phyloP scores from a whole-genome alignment of 2,329 filamentous ascomycete genomes.

The Pestalotiopsis sp. region DNA sequence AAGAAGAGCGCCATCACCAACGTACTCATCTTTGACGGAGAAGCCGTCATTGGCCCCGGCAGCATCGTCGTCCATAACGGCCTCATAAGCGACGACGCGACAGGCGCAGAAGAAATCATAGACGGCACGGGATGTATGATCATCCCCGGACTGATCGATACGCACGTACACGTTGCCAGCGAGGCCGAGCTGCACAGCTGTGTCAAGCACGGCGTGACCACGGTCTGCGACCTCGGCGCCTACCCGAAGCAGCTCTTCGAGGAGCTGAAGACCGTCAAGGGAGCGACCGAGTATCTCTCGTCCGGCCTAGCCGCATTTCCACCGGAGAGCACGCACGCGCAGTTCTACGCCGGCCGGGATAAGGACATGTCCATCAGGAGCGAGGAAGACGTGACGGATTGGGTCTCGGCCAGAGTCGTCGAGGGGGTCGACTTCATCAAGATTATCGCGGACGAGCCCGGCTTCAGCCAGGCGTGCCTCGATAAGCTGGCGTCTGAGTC shows the following conservation, averaged over 20 bases:
- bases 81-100: constrained; percentile 16
- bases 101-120: constrained; percentile 12
- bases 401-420: constrained; percentile 18
- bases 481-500: constrained; percentile 23
- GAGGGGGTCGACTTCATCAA: constrained; percentile 31
- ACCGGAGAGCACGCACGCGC: constrained; percentile 19
- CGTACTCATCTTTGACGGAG: constrained; percentile 25
- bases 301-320: constrained; percentile 20
- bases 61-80: constrained; percentile 22
- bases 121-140: constrained; percentile 24
- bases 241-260: constrained; percentile 16
- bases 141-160: constrained; percentile 26
- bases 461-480: constrained; percentile 24
- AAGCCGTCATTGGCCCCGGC: constrained; percentile 19
- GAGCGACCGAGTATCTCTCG: constrained; percentile 19
- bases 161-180: constrained; percentile 24
- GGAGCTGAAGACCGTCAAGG: constrained; percentile 14
- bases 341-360: constrained; percentile 15
- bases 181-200: constrained; percentile 20
- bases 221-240: constrained; percentile 8
- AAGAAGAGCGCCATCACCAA: constrained; percentile 20
- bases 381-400: constrained; percentile 17
- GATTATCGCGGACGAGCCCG: constrained; percentile 26
- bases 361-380: constrained; percentile 16
- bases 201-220: constrained; percentile 12